Percentiles rank a stretch among this genome's conserved stretches.
Evolutionary conservation across 129 eudicot species (phyloP).

Genomic region (Flaveria ramosissima): DNA sequence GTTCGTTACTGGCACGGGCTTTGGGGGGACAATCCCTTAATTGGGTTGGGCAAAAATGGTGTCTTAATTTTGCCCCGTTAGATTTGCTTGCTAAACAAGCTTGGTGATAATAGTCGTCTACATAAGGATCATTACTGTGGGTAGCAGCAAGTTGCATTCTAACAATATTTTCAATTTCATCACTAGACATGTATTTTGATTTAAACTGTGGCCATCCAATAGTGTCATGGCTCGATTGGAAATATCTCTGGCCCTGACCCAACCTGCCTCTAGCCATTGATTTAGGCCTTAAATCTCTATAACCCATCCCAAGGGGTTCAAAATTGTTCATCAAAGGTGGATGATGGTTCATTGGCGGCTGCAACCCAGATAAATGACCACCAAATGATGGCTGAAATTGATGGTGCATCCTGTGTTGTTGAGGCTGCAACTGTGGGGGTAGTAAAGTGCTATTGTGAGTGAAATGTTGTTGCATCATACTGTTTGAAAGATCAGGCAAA

Average conservation of each 20-base stretch:
- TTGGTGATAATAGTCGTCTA: slow-evolving; percentile 92
- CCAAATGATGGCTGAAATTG: slow-evolving; percentile 55
- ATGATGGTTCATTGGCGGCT: slow-evolving; percentile 52
- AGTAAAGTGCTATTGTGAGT: slow-evolving; percentile 26
- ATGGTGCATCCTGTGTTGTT: slow-evolving; percentile 53
- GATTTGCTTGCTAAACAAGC: slow-evolving; percentile 73
- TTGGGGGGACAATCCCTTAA: slow-evolving; percentile 64
- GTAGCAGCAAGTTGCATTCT: slow-evolving; percentile 95
- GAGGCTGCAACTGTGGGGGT: slow-evolving; percentile 42
- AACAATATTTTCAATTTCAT: slow-evolving; percentile 79
- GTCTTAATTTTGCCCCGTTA: slow-evolving; percentile 61
- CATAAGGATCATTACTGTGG: slow-evolving; percentile 88
- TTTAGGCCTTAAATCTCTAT: slow-evolving; percentile 62
- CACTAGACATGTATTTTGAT: slow-evolving; percentile 80
- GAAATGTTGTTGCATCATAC: slow-evolving; percentile 51
- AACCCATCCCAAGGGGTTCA: slow-evolving; percentile 59
- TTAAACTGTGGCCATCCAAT: slow-evolving; percentile 81
- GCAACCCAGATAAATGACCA: slow-evolving; percentile 57
- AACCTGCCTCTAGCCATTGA: slow-evolving; percentile 51
- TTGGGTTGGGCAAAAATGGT: slow-evolving; percentile 83
- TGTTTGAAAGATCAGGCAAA: slow-evolving; percentile 49
- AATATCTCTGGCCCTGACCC: slow-evolving; percentile 40
- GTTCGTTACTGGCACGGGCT: slow-evolving; percentile 69
- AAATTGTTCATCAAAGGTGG: slow-evolving; percentile 66
- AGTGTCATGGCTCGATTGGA: slow-evolving; percentile 61